Conservation (phyloP, 2,329 filamentous ascomycete genomes). For the Periconia sp. region DNA sequence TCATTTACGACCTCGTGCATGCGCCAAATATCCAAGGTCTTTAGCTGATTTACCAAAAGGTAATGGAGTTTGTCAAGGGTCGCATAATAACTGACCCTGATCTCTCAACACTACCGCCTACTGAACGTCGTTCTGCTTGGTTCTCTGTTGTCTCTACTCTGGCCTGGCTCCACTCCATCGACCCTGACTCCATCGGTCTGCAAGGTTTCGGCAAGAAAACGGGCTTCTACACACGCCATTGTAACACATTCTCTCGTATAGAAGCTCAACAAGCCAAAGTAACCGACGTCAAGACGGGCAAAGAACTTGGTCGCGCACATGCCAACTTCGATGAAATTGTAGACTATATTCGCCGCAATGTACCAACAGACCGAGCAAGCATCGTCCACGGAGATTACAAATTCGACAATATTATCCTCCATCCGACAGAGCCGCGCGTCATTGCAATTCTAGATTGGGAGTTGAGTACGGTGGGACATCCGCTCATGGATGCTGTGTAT, state of each 20-base stretch:
- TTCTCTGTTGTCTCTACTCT: conserved; percentile 73
- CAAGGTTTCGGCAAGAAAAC: conserved; percentile 71
- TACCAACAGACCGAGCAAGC: conserved; percentile 75
- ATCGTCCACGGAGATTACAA: conserved; percentile 96
- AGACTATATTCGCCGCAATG: conserved; percentile 70
- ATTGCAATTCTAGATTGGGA: conserved; percentile 97
- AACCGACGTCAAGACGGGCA: conserved; percentile 71
- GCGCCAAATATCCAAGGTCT: neutral
- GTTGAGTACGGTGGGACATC: conserved; percentile 94
- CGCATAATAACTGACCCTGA: conserved; percentile 89
- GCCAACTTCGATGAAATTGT: conserved; percentile 82
- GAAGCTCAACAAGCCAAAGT: conserved; percentile 77
- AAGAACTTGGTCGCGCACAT: conserved; percentile 71
- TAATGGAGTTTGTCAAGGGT: conserved; percentile 94
- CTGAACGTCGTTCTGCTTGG: conserved; percentile 61
- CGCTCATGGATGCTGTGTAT: conserved; percentile 87
- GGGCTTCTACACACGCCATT: conserved; percentile 85
- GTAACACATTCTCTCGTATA: conserved; percentile 80
- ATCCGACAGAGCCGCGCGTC: conserved; percentile 82
- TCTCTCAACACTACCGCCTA: conserved; percentile 70
- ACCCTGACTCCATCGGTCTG: conserved; percentile 70
- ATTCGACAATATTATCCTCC: conserved; percentile 70
- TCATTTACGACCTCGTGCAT: no score
- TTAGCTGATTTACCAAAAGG: conserved; percentile 35
- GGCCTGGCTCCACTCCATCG: conserved; percentile 80